Percentiles rank a stretch among this genome's conserved stretches.
Evolutionary conservation across 1,139 yeast species (phyloP).

Genomic region (Candida dubliniensis): DNA sequence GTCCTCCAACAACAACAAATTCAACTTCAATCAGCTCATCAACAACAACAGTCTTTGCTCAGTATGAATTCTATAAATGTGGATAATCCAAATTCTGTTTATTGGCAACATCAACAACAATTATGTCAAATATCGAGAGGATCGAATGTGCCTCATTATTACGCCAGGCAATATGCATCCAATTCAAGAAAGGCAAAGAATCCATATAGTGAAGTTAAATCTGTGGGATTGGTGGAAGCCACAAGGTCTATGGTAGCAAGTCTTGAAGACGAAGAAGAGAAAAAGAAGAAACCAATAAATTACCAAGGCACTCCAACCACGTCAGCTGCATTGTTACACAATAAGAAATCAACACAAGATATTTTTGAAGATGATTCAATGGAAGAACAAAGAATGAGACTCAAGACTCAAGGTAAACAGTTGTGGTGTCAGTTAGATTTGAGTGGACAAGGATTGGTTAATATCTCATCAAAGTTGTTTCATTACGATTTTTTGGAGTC

Average conservation of each 20-base stretch:
- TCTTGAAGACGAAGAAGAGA: slow-evolving; percentile 42
- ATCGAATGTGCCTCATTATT: slow-evolving; percentile 75
- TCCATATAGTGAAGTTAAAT: slow-evolving; percentile 44
- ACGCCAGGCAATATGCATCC: slow-evolving; percentile 90
- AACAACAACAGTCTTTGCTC: slow-evolving; percentile 25
- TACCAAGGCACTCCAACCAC: slow-evolving; percentile 29
- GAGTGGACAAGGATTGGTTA: slow-evolving; percentile 81
- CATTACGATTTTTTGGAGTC: slow-evolving; percentile 84
- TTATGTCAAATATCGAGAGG: slow-evolving; percentile 77
- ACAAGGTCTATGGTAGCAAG: slow-evolving; percentile 51
- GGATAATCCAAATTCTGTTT: slow-evolving; percentile 52
- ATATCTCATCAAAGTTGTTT: slow-evolving; percentile 71
- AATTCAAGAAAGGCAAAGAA: slow-evolving; percentile 61
- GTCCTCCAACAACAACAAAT: slow-evolving; percentile 17
- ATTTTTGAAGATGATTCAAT: slow-evolving; percentile 75
- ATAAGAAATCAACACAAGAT: slow-evolving; percentile 57
- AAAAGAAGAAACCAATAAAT: slow-evolving; percentile 14
- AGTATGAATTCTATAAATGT: slow-evolving; percentile 38
- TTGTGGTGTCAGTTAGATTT: slow-evolving; percentile 94
- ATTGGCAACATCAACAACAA: slow-evolving; percentile 89
- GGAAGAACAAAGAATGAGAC: slow-evolving; percentile 72
- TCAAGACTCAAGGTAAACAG: slow-evolving; percentile 70
- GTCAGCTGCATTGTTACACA: slow-evolving; percentile 52
- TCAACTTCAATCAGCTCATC: slow-evolving; percentile 5
- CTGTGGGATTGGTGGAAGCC: slow-evolving; percentile 53